Percentiles rank a stretch among this genome's conserved stretches.
phyloP scores from a whole-genome alignment of 208 protist species.

The Wallacemonas rigidus region DNA sequence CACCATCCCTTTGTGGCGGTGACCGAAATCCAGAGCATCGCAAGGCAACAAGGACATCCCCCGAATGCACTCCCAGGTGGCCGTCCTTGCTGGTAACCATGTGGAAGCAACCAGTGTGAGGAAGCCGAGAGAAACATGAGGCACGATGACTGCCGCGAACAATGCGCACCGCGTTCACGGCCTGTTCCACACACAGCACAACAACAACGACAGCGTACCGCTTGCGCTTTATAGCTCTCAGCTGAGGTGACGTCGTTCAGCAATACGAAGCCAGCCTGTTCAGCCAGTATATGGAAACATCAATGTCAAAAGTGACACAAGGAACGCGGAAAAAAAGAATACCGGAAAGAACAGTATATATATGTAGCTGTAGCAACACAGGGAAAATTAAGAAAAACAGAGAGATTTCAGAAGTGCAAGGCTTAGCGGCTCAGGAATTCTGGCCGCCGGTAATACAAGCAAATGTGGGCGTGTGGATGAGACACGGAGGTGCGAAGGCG shows the following conservation, averaged over 20 bases:
- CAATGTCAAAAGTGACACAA: not conserved
- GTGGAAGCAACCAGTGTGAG: no score
- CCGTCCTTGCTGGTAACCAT: no score
- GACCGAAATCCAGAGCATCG: no score
- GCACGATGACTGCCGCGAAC: no score
- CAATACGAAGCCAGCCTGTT: not conserved
- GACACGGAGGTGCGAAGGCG: constrained; percentile 5
- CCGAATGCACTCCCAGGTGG: no score
- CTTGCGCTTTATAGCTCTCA: no score
- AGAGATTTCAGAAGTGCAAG: not conserved
- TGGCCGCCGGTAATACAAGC: not conserved
- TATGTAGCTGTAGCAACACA: not conserved
- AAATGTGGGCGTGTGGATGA: not conserved
- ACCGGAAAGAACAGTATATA: not conserved
- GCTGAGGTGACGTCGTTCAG: not conserved
- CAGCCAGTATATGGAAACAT: not conserved
- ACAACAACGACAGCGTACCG: no score
- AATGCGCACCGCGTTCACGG: no score
- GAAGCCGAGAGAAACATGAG: no score
- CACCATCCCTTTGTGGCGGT: no score
- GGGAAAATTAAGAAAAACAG: constrained; percentile 3
- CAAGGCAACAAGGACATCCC: no score
- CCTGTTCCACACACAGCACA: no score
- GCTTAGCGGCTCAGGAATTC: not conserved
- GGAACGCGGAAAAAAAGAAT: not conserved